phyloP scores from a whole-genome alignment of 169 alveolate genomes.

The Babesia ovata region DNA sequence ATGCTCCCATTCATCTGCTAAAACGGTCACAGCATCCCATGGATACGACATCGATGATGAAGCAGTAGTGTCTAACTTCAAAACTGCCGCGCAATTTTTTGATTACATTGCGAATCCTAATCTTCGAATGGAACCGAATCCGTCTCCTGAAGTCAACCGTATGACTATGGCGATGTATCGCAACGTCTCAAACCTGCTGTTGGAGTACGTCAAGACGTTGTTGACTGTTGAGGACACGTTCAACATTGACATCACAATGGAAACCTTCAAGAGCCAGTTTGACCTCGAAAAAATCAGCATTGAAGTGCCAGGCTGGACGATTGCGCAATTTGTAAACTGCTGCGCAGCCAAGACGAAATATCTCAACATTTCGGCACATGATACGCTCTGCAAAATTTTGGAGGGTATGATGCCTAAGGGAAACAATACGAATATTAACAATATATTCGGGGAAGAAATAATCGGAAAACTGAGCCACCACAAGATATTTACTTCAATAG shows the following conservation, averaged over 20 bases:
- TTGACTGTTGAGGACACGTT: constrained; percentile 54
- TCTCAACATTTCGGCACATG: constrained; percentile 77
- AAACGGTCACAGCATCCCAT: constrained; percentile 10
- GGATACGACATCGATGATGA: constrained; percentile 19
- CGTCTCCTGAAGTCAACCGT: constrained; percentile 25
- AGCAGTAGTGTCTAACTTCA: constrained; percentile 22
- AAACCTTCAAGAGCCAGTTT: constrained; percentile 62
- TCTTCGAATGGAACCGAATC: constrained; percentile 37
- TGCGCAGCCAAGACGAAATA: constrained; percentile 28
- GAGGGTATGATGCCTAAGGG: constrained; percentile 17
- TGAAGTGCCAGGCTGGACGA: constrained; percentile 23
- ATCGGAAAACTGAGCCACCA: constrained; percentile 28
- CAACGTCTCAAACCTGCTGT: constrained; percentile 57
- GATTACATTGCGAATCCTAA: constrained; percentile 67
- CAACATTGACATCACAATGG: constrained; percentile 66
- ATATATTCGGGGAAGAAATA: constrained; percentile 52
- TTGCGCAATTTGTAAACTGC: constrained; percentile 53
- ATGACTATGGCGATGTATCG: constrained; percentile 51
- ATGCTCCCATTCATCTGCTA: not conserved
- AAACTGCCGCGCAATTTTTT: constrained; percentile 32
- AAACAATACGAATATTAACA: not conserved
- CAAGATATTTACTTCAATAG: constrained; percentile 16
- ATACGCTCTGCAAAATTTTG: constrained; percentile 68
- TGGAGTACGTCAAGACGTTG: constrained; percentile 56
- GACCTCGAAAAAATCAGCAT: constrained; percentile 39